Conservation (phyloP, 1,139 yeast species). For the Kodamaea alishanica region DNA sequence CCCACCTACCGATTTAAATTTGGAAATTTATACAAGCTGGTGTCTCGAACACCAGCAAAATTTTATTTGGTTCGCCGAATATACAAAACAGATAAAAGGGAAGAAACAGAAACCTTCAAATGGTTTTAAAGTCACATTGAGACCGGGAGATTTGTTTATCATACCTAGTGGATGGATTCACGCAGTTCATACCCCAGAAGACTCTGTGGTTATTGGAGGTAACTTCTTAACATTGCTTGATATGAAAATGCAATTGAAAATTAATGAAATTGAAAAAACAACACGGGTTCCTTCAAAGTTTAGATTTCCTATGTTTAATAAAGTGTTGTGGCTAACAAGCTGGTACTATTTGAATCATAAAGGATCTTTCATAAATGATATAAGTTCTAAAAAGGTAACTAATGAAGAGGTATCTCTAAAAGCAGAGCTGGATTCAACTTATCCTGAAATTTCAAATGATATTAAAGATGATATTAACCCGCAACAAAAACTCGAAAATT, state of each 20-base stretch:
- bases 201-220: conserved; percentile 83
- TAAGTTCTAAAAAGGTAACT: conserved; percentile 1
- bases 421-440: neutral
- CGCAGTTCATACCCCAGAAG: conserved; percentile 79
- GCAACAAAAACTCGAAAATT: too few species aligned
- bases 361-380: conserved; percentile 21
- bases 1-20: conserved; percentile 69
- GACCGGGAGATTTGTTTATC: conserved; percentile 70
- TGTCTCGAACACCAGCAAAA: conserved; percentile 63
- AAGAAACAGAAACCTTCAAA: conserved; percentile 25
- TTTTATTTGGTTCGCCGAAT: conserved; percentile 63
- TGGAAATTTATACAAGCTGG: conserved; percentile 67
- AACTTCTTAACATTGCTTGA: conserved; percentile 70
- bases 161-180: conserved; percentile 96
- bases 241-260: conserved; percentile 56
- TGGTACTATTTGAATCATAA: conserved; percentile 37
- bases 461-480: too few species aligned
- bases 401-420: conserved; percentile 7
- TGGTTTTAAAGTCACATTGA: conserved; percentile 64
- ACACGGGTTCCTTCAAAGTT: conserved; percentile 76
- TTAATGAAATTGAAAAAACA: conserved; percentile 57
- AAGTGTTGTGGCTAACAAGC: conserved; percentile 64
- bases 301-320: conserved; percentile 73
- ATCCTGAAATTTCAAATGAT: too few species aligned
- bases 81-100: conserved; percentile 26